Base-by-base conservation (phyloP, 2,329 filamentous ascomycete genomes). In the Aspergillus hiratsukae region DNA sequence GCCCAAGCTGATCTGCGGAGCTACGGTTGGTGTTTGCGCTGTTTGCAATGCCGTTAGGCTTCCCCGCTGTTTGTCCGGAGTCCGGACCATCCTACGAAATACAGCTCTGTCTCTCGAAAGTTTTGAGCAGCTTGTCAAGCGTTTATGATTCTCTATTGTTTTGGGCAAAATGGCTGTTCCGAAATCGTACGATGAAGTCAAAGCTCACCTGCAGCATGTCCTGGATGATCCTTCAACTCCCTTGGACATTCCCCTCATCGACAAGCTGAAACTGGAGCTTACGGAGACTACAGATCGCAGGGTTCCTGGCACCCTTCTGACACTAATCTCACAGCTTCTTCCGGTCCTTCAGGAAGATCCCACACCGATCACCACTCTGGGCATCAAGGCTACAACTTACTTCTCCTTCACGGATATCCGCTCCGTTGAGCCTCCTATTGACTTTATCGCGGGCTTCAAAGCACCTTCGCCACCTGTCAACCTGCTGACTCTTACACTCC, bases 271-370 rank as follows among this genome's bases (percentile, higher is more conserved):
- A 61, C 71, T 81, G 29, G 75, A 76, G 66, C 67, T 76, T 27
- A 67, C 70, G 14, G 68, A 70, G 53, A 64, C 57, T 35, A 74
- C 70, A n/a, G 70, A 71, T 52, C 67, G 62, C 14, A 60, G 60
- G 41, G 67, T 78, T 45, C 68, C 77, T 53, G 69, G 72, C 48
- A 61, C 73, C 40, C 70, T 76, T 46, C 68, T 78, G 53, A 71
- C 70, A 17, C 76, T 80, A 58, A 74, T 85, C 49, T 80, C 81
- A 19, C 69, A 74, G 49, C 71, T 84, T 9, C 69, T 85, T 19
- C 78, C 80, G 8, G 70, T 77, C 4, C 70, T 86, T 4, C 81
- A 83, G 60, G 80, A 85, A 68, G 82, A 86, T 59, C 83, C 83
- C 9, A 76, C 78, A 14, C 80, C 82, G 25, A 69, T 83, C 35